Conservation (phyloP, 768 basidiomycete genomes). For the Pholiota molesta region DNA sequence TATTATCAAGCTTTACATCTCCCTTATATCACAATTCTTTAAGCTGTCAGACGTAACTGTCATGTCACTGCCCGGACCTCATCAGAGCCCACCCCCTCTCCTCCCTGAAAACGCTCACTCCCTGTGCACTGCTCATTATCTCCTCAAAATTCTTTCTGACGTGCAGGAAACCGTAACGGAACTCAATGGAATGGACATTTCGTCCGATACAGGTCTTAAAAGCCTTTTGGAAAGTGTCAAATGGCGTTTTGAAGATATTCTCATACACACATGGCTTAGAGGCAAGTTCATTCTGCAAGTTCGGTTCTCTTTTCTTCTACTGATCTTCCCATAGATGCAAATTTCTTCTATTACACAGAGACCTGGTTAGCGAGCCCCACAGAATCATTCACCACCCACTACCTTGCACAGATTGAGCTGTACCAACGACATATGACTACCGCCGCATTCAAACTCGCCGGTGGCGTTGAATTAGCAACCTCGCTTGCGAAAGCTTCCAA, state of each 20-base stretch:
- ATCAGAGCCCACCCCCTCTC: slow-evolving; percentile 45
- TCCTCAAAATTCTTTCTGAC: slow-evolving; percentile 80
- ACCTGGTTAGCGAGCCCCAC: slow-evolving; percentile 73
- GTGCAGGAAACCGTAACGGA: slow-evolving; percentile 88
- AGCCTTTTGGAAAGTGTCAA: slow-evolving; percentile 77
- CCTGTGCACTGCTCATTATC: slow-evolving; percentile 79
- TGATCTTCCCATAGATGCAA: slow-evolving; percentile 61
- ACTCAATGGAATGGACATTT: slow-evolving; percentile 77
- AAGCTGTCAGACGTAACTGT: slow-evolving; percentile 68
- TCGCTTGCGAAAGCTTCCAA: slow-evolving; percentile 54
- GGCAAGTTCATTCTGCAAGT: slow-evolving; percentile 50
- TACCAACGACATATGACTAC: slow-evolving; percentile 83
- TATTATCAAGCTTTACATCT: slow-evolving; percentile 83
- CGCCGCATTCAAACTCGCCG: slow-evolving; percentile 78
- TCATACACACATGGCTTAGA: slow-evolving; percentile 79
- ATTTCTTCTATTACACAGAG: slow-evolving; percentile 82
- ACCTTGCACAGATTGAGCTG: slow-evolving; percentile 73
- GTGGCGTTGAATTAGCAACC: slow-evolving; percentile 65
- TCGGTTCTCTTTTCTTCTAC: neutral
- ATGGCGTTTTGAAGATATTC: slow-evolving; percentile 87
- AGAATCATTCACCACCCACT: slow-evolving; percentile 70
- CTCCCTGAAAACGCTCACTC: slow-evolving; percentile 81
- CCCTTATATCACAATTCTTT: slow-evolving; percentile 86
- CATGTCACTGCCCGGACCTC: slow-evolving; percentile 35
- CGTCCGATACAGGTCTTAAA: slow-evolving; percentile 73